Evolutionary conservation across 2,329 filamentous ascomycete species (phyloP).

Genomic region (Beauveria sp.): DNA sequence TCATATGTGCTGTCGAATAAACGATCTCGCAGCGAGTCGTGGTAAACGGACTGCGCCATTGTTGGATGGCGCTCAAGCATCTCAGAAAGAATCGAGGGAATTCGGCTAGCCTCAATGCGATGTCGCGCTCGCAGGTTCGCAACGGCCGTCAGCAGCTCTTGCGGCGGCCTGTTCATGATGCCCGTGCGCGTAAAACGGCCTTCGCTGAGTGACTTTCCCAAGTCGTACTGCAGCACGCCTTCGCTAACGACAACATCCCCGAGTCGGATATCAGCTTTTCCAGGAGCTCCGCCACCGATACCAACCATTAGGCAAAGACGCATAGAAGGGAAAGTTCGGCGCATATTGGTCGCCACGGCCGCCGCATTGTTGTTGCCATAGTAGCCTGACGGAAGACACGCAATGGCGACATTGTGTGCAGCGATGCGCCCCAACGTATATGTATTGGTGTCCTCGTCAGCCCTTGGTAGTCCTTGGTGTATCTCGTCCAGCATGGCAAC

Average conservation of each 20-base stretch:
- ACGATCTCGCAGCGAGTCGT: neutral
- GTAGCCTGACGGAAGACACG: conserved; percentile 13
- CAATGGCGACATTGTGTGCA: conserved; percentile 15
- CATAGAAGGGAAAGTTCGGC: conserved; percentile 11
- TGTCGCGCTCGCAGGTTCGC: conserved; percentile 12
- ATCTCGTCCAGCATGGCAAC: conserved; percentile 16
- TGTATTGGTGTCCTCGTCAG: conserved; percentile 14
- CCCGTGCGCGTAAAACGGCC: conserved; percentile 12
- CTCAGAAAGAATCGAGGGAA: neutral
- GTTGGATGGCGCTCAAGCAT: neutral
- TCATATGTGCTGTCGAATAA: neutral
- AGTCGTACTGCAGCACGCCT: conserved; percentile 16
- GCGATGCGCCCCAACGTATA: conserved; percentile 14
- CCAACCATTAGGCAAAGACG: conserved; percentile 18
- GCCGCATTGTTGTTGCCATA: conserved; percentile 11
- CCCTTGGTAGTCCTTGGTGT: conserved; percentile 1
- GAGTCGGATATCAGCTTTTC: conserved; percentile 12
- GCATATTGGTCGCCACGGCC: conserved; percentile 13
- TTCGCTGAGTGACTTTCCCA: conserved; percentile 12
- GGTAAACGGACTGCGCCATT: neutral
- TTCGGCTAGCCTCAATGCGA: neutral
- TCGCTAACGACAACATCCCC: conserved; percentile 17
- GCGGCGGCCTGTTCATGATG: neutral
- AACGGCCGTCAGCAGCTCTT: neutral
- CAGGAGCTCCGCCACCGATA: conserved; percentile 21